A percentile compares a stretch with the other conserved stretches of the same genome.
Conservation (phyloP, 805 yeast species). For the Kluyveromyces nonfermentans region DNA sequence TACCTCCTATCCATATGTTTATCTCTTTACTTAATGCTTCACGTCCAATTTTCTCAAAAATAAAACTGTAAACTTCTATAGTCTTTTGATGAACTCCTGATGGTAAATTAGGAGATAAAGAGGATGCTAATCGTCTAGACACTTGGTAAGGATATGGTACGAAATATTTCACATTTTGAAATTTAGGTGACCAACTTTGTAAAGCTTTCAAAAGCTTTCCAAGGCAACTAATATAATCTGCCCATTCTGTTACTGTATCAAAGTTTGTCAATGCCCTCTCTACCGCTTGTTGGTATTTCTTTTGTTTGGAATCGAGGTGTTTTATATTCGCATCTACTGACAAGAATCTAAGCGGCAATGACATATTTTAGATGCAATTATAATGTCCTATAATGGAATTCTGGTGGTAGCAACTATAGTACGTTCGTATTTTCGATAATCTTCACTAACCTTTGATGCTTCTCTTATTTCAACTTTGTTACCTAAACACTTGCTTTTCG, state of each 20-base stretch:
- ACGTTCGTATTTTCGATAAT: neutral
- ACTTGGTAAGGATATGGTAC: constrained; percentile 63
- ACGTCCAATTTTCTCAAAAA: constrained; percentile 55
- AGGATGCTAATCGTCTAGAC: constrained; percentile 63
- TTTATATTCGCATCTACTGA: constrained; percentile 23
- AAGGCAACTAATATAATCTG: constrained; percentile 88
- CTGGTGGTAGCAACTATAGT: neutral
- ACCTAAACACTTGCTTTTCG: neutral
- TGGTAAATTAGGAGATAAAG: constrained; percentile 74
- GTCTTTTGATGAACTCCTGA: constrained; percentile 94
- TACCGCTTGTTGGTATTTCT: constrained; percentile 54
- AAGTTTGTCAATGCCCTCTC: constrained; percentile 67
- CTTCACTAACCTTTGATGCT: neutral
- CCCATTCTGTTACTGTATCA: constrained; percentile 91
- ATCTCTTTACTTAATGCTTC: constrained; percentile 46
- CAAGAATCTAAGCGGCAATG: constrained; percentile 25
- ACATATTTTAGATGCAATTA: constrained; percentile 18
- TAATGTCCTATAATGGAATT: no score
- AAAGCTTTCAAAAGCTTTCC: constrained; percentile 70
- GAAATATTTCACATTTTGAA: constrained; percentile 36
- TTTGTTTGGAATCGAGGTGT: constrained; percentile 50
- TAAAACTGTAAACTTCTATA: constrained; percentile 59
- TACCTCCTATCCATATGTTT: constrained; percentile 83
- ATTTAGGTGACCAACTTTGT: constrained; percentile 36
- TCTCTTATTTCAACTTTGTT: no score